These are phyloP conservation scores for Fremontodendron californicum DNA, from an alignment of 345 rosid species.

Conservation along the genomic window DNA sequence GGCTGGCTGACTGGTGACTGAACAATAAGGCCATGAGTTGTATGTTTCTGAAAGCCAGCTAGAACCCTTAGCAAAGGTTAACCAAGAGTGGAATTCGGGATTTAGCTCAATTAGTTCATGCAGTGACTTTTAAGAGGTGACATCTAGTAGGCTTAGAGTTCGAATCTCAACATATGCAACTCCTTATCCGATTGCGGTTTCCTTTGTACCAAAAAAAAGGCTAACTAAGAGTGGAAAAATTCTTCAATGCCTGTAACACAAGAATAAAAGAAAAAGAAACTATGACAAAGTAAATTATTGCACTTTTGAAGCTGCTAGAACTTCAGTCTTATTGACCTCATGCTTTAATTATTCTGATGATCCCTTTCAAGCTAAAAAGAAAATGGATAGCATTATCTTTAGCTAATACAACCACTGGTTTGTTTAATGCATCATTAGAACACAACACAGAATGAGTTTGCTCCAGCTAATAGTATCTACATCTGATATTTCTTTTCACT, in stretches of 20 bases:
- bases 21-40: neutral
- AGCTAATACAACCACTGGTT: neutral
- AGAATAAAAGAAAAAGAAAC: neutral
- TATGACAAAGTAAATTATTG: neutral
- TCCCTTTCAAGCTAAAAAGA: neutral
- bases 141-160: too few relatives aligned
- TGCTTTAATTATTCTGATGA: neutral
- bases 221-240: neutral
- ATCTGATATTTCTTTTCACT: conserved; percentile 5
- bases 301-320: neutral
- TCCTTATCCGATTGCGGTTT: too few relatives aligned
- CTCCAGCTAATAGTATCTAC: neutral
- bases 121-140: too few relatives aligned
- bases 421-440: neutral
- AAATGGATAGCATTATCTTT: neutral
- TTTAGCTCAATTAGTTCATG: too few relatives aligned
- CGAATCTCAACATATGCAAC: too few relatives aligned
- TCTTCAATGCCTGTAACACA: neutral
- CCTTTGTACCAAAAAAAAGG: too few relatives aligned
- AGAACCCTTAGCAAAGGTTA: neutral
- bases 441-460: neutral
- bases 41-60: conserved; percentile 3
- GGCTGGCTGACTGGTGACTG: neutral
- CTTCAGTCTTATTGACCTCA: neutral
- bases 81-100: neutral